These are phyloP conservation scores for Neonectria hederae DNA, from an alignment of 2,329 filamentous ascomycete species.

Conservation along the genomic window DNA sequence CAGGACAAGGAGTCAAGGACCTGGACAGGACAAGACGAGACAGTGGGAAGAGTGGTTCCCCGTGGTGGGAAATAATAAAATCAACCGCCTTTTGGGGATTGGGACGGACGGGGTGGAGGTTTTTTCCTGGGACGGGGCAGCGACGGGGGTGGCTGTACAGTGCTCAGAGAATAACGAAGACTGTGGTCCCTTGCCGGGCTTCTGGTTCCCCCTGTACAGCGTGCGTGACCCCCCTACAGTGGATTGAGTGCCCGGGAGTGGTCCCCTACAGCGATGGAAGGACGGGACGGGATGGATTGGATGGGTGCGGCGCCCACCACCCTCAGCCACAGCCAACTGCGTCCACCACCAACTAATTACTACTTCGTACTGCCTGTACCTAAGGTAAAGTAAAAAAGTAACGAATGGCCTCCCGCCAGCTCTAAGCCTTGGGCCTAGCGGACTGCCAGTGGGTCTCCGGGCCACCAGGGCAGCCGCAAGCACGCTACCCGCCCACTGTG, in stretches of 20 bases:
- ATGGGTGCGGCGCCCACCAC: not conserved
- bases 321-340: not conserved
- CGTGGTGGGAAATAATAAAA: conserved; percentile 34
- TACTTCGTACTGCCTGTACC: not conserved
- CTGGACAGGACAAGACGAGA: conserved; percentile 8
- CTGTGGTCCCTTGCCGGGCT: conserved; percentile 14
- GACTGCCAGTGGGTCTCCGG: conserved; percentile 8
- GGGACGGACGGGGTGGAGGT: conserved; percentile 35
- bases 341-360: not conserved
- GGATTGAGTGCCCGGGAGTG: not conserved
- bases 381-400: not conserved
- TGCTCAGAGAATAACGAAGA: not conserved
- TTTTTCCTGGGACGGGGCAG: conserved; percentile 25
- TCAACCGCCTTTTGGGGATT: conserved; percentile 15
- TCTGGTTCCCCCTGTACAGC: conserved; percentile 8
- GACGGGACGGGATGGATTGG: not conserved
- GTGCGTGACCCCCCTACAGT: not conserved
- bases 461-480: conserved; percentile 6
- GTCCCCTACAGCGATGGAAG: not conserved
- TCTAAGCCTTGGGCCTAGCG: conserved; percentile 14
- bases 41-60: conserved; percentile 33
- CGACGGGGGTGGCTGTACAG: conserved; percentile 1
- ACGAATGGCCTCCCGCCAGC: not conserved
- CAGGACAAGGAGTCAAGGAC: conserved; percentile 12
- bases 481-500: conserved; percentile 13